A percentile compares a stretch with the other conserved stretches of the same genome.
These are phyloP conservation scores for Withania somnifera DNA, from an alignment of 305 asterid genomes.

Conservation along the genomic window DNA sequence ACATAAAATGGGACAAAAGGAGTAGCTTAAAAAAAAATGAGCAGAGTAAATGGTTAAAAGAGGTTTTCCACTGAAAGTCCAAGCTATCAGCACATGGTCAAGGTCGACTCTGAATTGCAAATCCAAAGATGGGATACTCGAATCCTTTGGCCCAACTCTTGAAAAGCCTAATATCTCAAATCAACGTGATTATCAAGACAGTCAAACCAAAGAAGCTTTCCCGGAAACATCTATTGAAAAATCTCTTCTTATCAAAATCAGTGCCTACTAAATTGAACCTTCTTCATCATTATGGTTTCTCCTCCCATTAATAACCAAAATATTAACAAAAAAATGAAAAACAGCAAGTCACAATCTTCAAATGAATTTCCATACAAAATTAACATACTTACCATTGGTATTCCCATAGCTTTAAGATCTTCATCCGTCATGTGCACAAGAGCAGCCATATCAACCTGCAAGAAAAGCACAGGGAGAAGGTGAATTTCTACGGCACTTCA, in stretches of 20 bases:
- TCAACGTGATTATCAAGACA: not conserved
- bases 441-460: constrained; percentile 93
- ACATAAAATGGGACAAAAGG: not conserved
- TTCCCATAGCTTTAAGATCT: constrained; percentile 93
- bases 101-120: not conserved
- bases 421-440: constrained; percentile 93
- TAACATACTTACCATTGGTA: constrained; percentile 66
- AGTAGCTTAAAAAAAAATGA: not conserved
- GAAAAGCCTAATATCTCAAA: not conserved
- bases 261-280: not conserved
- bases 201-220: not conserved
- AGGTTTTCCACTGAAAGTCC: not conserved
- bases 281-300: not conserved
- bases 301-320: not conserved
- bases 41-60: not conserved
- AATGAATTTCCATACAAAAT: not conserved
- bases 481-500: not conserved
- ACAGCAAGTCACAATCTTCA: not conserved
- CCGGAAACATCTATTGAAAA: not conserved
- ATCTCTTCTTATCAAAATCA: not conserved
- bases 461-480: not conserved
- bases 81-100: not conserved
- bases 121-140: not conserved
- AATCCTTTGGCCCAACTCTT: not conserved
- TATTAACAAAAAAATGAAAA: not conserved